Evolutionary conservation across 2,329 filamentous ascomycete species (phyloP).

Genomic region (Polychaeton citri): DNA sequence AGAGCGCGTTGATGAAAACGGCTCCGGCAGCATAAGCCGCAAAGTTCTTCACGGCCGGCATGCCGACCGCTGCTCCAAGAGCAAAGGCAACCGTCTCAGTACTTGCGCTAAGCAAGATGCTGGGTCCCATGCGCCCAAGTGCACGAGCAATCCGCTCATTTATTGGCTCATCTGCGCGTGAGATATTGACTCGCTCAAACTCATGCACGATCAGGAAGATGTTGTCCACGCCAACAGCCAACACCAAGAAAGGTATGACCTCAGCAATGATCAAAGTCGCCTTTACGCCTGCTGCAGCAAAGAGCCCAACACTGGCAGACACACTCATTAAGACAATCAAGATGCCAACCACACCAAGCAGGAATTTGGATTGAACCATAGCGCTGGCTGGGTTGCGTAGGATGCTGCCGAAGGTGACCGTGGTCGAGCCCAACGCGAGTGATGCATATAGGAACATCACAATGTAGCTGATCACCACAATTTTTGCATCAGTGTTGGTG

Average conservation of each 20-base stretch:
- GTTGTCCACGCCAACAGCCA: constrained; percentile 95
- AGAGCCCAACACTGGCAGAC: constrained; percentile 83
- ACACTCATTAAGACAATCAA: constrained; percentile 96
- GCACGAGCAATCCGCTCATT: constrained; percentile 76
- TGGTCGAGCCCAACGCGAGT: constrained; percentile 78
- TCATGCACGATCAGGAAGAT: constrained; percentile 98
- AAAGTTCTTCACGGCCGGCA: constrained; percentile 97
- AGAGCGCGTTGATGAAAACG: constrained; percentile 90
- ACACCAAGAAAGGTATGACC: constrained; percentile 92
- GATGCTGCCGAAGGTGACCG: constrained; percentile 62
- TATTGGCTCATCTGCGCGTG: constrained; percentile 76
- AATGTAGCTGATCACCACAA: constrained; percentile 89
- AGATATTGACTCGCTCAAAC: constrained; percentile 87
- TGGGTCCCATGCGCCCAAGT: constrained; percentile 91
- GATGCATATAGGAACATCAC: constrained; percentile 99
- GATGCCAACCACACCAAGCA: constrained; percentile 86
- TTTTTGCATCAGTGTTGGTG: constrained; percentile 95
- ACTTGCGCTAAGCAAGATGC: constrained; percentile 85
- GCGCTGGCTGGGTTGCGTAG: constrained; percentile 70
- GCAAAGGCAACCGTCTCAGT: constrained; percentile 92
- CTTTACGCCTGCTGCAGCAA: constrained; percentile 82
- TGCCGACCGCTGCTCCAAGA: constrained; percentile 83
- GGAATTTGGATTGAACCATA: constrained; percentile 92
- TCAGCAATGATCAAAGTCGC: constrained; percentile 96
- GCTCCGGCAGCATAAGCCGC: constrained; percentile 92